A percentile compares a stretch with the other conserved stretches of the same genome.
Conservation (phyloP, 1,139 yeast genomes). For the Debaryomyces coudertii region DNA sequence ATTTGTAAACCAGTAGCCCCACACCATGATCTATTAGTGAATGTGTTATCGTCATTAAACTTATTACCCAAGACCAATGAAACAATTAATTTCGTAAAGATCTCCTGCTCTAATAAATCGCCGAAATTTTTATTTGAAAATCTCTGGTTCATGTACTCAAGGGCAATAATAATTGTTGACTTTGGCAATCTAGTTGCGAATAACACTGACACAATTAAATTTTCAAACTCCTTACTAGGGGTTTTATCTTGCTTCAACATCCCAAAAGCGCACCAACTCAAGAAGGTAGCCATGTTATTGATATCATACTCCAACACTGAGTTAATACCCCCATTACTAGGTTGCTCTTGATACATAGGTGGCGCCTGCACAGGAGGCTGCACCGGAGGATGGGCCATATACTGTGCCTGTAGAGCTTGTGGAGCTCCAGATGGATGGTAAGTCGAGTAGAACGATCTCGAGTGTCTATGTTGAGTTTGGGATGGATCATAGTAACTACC, state of each 20-base stretch:
- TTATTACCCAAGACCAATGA: constrained; percentile 87
- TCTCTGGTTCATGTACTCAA: constrained; percentile 68
- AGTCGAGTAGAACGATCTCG: constrained; percentile 18
- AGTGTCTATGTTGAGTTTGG: constrained; percentile 14
- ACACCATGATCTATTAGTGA: constrained; percentile 93
- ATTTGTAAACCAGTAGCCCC: constrained; percentile 86
- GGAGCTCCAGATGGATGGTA: constrained; percentile 19
- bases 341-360: constrained; percentile 20
- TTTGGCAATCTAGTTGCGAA: constrained; percentile 90
- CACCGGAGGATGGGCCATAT: constrained; percentile 10
- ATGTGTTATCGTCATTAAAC: constrained; percentile 94
- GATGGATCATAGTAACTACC: constrained; percentile 13
- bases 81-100: constrained; percentile 67
- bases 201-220: constrained; percentile 67
- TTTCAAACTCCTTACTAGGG: constrained; percentile 60
- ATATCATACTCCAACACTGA: constrained; percentile 79
- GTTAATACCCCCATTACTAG: constrained; percentile 72
- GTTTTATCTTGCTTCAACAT: constrained; percentile 53
- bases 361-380: constrained; percentile 20
- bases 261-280: constrained; percentile 67
- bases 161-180: constrained; percentile 74
- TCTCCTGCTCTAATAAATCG: constrained; percentile 42
- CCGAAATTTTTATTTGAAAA: constrained; percentile 31
- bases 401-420: constrained; percentile 17
- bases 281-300: constrained; percentile 74